Base-by-base conservation (phyloP, 1,284 basidiomycete species). In the Sutorius eximius region DNA sequence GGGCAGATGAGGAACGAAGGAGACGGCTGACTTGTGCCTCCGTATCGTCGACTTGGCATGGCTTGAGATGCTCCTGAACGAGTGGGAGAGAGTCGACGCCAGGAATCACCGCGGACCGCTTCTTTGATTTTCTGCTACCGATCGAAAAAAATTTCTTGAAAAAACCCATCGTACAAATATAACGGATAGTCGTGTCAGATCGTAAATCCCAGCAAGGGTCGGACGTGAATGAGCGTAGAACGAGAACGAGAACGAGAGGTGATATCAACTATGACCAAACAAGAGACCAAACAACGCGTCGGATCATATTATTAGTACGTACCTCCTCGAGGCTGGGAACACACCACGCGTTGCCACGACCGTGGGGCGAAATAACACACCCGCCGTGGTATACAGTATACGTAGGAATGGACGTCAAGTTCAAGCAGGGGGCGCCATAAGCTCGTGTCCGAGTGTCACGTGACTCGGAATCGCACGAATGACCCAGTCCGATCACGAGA, bases 131-230 rank as follows among this genome's bases (percentile, higher is more conserved):
- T 73, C 79, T 85, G 71, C 77, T 82, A 47, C 85, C 77, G 33
- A 90, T 73, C 11, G 89, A 89, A 51, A 91, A 79, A 59, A 91
- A 73, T 37, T 82, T 84, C 62, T 85, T 86, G 62, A 91, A 71
- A 53, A 89, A 81, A 22, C 84, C 82, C 87, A 90, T 90, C 41
- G 44, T 59, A 62, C 9, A 45, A 33, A 27, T 27, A 27, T 27
- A 57, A 59, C 34, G 15, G 16, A 51, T 56, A 38, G 40, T 61
- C 65, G 70, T 68, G 42, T 66, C 47, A 30, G 49, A 45, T 73
- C 70, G 66, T 72, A 49, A 59, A 45, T 50, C 18, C 34, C 53
- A 45, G 49, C 45, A 38, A 45, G 30, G 22, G 37, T 24, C 50
- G 49, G 50, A 51, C 64, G 68, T 73, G 40, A 70, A 70, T 48